phyloP scores from a whole-genome alignment of 352 stramenopile species.

The Globisporangium polare region DNA sequence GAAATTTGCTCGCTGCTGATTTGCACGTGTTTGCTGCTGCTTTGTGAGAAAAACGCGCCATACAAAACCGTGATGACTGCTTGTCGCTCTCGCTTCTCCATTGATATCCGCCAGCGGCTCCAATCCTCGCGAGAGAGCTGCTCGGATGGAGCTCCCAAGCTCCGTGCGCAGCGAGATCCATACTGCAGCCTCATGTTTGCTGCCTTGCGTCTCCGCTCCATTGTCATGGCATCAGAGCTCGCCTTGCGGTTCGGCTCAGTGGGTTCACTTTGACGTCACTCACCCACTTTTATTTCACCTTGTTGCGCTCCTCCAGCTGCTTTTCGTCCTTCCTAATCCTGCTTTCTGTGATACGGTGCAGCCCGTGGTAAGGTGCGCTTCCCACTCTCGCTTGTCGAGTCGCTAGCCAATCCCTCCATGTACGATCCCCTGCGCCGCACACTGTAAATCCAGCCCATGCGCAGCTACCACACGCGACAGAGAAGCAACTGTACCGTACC shows the following conservation, averaged over 20 bases:
- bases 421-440: neutral
- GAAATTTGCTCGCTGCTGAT: slow-evolving; percentile 2
- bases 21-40: neutral
- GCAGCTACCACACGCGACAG: too few relatives aligned
- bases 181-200: too few relatives aligned
- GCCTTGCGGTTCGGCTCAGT: neutral
- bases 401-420: neutral
- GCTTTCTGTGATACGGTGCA: neutral
- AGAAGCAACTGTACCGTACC: neutral
- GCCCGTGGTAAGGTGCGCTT: neutral
- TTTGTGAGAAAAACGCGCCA: neutral
- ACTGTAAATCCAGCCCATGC: too few relatives aligned
- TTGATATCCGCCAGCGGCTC: too few relatives aligned
- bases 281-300: neutral
- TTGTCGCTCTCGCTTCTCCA: neutral
- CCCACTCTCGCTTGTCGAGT: too few relatives aligned
- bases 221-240: neutral
- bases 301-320: neutral
- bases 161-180: too few relatives aligned
- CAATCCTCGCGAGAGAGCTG: neutral
- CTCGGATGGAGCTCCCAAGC: too few relatives aligned
- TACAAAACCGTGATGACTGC: neutral
- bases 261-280: neutral
- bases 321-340: neutral
- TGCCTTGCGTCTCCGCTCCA: neutral